Evolutionary conservation across 306 rosid genomes (phyloP).

Genomic region (Castanopsis chinensis): DNA sequence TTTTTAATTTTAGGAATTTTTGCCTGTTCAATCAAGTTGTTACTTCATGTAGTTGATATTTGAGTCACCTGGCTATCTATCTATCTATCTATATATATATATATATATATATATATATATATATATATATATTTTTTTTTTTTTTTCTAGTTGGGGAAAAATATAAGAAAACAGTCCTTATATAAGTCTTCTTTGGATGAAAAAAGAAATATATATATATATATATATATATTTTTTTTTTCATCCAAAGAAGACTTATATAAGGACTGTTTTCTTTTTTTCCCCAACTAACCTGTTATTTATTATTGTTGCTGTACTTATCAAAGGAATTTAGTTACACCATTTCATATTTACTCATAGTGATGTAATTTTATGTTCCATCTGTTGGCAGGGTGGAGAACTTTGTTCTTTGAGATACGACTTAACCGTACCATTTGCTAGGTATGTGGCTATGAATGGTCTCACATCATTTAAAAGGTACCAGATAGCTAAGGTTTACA

Average conservation of each 20-base stretch:
- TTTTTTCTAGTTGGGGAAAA: no score
- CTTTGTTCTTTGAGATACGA: constrained; percentile 82
- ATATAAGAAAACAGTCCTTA: no score
- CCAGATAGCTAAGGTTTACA: constrained; percentile 91
- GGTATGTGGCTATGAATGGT: constrained; percentile 89
- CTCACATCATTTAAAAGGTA: constrained; percentile 82
- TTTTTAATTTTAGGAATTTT: not conserved
- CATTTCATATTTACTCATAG: not conserved
- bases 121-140: no score
- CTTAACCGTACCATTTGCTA: constrained; percentile 92
- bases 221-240: not conserved
- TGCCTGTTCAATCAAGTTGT: not conserved
- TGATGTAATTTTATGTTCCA: not conserved
- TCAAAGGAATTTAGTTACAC: not conserved
- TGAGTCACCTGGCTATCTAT: not conserved
- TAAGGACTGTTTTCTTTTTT: not conserved
- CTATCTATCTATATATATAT: no score
- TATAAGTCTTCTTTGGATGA: no score
- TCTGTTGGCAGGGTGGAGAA: constrained; percentile 82
- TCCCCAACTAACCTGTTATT: not conserved
- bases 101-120: no score
- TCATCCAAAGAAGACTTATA: not conserved
- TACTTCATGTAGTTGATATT: not conserved
- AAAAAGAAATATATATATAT: no score
- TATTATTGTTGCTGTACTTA: not conserved